Evolutionary conservation across 345 rosid genomes (phyloP).

Genomic region (Euphorbia tirucalli): DNA sequence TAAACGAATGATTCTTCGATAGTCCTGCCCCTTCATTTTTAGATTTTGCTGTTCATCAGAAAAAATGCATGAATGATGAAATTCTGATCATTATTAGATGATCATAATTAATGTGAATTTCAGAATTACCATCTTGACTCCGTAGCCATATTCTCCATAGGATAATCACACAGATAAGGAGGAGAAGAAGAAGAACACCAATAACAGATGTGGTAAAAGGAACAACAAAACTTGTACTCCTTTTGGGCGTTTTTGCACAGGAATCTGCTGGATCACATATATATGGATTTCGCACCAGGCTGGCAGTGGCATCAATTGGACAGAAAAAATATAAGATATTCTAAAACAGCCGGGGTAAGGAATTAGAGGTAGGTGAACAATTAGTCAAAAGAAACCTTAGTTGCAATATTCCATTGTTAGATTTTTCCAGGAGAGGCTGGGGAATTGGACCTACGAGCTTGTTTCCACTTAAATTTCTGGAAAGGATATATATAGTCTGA

Average conservation of each 20-base stretch:
- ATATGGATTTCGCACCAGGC: slow-evolving; percentile 29
- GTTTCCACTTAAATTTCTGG: slow-evolving; percentile 32
- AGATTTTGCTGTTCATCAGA: neutral
- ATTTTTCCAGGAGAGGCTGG: slow-evolving; percentile 7
- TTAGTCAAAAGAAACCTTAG: too few relatives aligned
- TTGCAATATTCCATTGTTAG: slow-evolving; percentile 3
- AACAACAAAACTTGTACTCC: slow-evolving; percentile 19
- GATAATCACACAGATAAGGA: slow-evolving; percentile 11
- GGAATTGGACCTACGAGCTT: slow-evolving; percentile 29
- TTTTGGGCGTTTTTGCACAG: slow-evolving; percentile 24
- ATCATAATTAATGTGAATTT: too few relatives aligned
- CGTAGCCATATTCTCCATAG: slow-evolving; percentile 14
- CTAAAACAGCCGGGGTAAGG: too few relatives aligned
- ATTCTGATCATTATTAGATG: too few relatives aligned
- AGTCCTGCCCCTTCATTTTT: neutral
- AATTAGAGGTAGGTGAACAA: neutral
- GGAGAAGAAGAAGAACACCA: slow-evolving; percentile 16
- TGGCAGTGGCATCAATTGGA: neutral
- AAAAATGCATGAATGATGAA: neutral
- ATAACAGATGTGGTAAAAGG: slow-evolving; percentile 25
- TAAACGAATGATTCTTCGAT: slow-evolving; percentile 17
- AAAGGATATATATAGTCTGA: too few relatives aligned
- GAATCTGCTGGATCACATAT: slow-evolving; percentile 15
- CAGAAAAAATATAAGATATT: neutral
- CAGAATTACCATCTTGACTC: too few relatives aligned